Evolutionary conservation across 495 filamentous ascomycete species (phyloP).

Genomic region (Aspergillus heteromorphus): DNA sequence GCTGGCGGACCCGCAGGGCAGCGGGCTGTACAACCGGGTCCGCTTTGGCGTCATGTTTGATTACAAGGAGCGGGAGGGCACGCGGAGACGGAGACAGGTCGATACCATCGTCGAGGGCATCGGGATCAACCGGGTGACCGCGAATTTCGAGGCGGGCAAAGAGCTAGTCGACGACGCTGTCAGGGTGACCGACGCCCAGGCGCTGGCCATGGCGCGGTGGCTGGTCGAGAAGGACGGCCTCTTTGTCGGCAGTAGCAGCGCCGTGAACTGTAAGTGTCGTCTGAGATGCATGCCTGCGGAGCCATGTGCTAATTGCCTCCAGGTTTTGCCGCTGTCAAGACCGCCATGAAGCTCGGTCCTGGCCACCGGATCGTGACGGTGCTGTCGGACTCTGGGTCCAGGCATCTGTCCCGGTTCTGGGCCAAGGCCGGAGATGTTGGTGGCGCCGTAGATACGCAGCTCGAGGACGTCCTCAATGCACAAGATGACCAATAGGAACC

Average conservation of each 20-base stretch:
- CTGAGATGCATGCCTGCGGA: constrained; percentile 3
- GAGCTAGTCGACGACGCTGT: constrained; percentile 85
- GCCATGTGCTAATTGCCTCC: constrained; percentile 8
- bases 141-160: constrained; percentile 83
- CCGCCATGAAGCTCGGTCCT: constrained; percentile 68
- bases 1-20: constrained; percentile 90
- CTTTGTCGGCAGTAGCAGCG: constrained; percentile 88
- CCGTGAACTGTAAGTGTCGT: constrained; percentile 74
- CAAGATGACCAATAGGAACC: constrained; percentile 19
- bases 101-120: constrained; percentile 97
- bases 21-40: constrained; percentile 86
- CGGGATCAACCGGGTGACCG: constrained; percentile 86
- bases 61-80: constrained; percentile 79
- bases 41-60: constrained; percentile 96
- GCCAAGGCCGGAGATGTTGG: constrained; percentile 70
- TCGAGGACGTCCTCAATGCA: constrained; percentile 48
- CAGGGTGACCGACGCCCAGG: constrained; percentile 86
- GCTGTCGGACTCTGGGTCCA: constrained; percentile 82
- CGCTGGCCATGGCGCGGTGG: constrained; percentile 87
- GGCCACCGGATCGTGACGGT: constrained; percentile 83
- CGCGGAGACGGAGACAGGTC: constrained; percentile 79
- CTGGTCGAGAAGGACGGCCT: constrained; percentile 94
- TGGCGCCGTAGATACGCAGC: constrained; percentile 43
- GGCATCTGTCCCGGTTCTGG: constrained; percentile 95
- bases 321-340: constrained; percentile 79